Base-by-base conservation (phyloP, 192 early-diverging fungal genomes). In the Gamsiella multidivaricata region DNA sequence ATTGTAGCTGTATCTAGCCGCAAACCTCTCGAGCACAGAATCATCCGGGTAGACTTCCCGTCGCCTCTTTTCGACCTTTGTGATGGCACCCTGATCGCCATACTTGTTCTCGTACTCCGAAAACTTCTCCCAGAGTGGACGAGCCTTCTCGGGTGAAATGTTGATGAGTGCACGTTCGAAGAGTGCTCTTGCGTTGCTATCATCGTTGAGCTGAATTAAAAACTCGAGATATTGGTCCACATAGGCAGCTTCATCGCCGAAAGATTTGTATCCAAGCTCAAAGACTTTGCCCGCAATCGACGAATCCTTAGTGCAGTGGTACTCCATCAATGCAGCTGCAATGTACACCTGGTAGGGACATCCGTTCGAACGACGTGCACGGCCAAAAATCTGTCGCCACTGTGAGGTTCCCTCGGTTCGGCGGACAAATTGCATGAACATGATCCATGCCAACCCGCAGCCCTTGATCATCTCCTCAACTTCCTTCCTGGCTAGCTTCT, bases 171-270 rank as follows among this genome's bases (percentile, higher is more conserved):
- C 90, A 34, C 94, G 85, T 78, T 98, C 96, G 84, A 97, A 97
- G 64, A 96, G 59, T 1, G 97, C 94, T 32, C 94, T 84, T 17
- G 93, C 91, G 60, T 98, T 98, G 62, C 91, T 94, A 54, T 96
- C 94, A 58, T 98, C 96, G 47, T 96, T 96, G 33, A 94, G 83
- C 65, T 90, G 84, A 56, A 96, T 94, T 43, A 98, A 83, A 64
- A 92, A 96, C 62, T 92, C 90, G 59, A 98, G 80, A 67, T 98
- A 98, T 52, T 93, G 84, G 39, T 84, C 62, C 42, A 96, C 88
- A 81, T 89, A 96, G 20, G 87, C 87, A 5, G 88, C 74, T 58
- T 93, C 87, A 50, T 93, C 91, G 6, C 84, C 84, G 82, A 94
- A 95, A 1, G 71, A 61, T 74, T 97, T 97, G 59, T 94, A 80